phyloP scores from a whole-genome alignment of 23 red algal genomes.

The Gracilaria vermiculophylla region DNA sequence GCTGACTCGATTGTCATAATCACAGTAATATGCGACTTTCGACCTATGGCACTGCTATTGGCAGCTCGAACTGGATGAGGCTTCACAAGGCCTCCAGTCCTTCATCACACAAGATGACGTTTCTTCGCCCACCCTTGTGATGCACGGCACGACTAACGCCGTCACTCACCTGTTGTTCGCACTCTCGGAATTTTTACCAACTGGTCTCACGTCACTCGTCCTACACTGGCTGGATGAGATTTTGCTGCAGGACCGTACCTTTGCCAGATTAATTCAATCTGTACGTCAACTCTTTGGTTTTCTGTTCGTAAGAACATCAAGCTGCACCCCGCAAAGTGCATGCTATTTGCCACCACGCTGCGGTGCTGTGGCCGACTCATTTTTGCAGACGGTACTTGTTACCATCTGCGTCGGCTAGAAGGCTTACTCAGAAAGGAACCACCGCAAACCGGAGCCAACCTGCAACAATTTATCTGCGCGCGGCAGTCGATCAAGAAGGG shows the following conservation, averaged over 20 bases:
- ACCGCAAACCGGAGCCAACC: conserved; percentile 21
- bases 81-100: conserved; percentile 4
- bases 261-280: background rate
- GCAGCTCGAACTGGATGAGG: conserved; percentile 26
- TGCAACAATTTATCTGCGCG: conserved; percentile 9
- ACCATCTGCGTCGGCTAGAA: conserved; percentile 9
- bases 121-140: conserved; percentile 5
- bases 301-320: conserved; percentile 16
- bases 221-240: conserved; percentile 25
- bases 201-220: background rate
- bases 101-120: conserved; percentile 11
- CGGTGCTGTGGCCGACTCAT: background rate
- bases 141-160: conserved; percentile 16
- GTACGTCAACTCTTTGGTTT: background rate
- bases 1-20: background rate
- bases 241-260: background rate
- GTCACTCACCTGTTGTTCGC: conserved; percentile 1
- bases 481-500: background rate
- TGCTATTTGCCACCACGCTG: background rate
- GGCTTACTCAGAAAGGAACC: background rate
- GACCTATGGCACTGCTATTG: conserved; percentile 6
- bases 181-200: background rate
- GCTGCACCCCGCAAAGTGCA: conserved; percentile 34
- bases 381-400: background rate
- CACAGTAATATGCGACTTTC: background rate